Conservation (phyloP, 805 yeast genomes). For the Sugiyamaella smithiae region DNA sequence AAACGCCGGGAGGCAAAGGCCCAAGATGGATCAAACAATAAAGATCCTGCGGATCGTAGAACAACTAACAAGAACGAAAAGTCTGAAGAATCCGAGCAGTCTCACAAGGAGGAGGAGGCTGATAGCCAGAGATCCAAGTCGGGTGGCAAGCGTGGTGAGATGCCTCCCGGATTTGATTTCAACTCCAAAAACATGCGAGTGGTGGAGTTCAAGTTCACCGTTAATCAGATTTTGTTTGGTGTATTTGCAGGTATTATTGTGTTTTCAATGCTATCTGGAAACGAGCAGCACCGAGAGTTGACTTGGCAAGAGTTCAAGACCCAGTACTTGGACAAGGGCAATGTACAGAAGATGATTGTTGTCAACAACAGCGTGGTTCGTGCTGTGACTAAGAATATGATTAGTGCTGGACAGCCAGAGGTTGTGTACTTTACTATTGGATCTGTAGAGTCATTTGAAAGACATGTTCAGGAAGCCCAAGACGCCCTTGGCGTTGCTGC, state of each 20-base stretch:
- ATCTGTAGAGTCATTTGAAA: constrained; percentile 80
- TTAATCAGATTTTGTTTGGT: constrained; percentile 14
- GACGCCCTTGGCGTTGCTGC: constrained; percentile 64
- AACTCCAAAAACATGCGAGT: constrained; percentile 13
- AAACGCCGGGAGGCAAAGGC: constrained; percentile 5
- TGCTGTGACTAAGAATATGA: constrained; percentile 41
- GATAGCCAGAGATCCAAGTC: neutral
- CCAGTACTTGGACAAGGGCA: constrained; percentile 72
- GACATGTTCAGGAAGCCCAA: constrained; percentile 71
- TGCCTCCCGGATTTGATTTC: constrained; percentile 19
- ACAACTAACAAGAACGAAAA: neutral
- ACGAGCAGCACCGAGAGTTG: constrained; percentile 32
- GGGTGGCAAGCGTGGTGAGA: constrained; percentile 6
- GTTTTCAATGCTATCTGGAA: constrained; percentile 11
- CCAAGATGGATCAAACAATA: neutral
- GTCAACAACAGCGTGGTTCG: constrained; percentile 65
- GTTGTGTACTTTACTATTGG: constrained; percentile 80
- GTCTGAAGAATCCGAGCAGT: neutral
- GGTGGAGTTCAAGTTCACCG: constrained; percentile 16
- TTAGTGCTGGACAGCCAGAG: constrained; percentile 42
- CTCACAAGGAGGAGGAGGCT: neutral
- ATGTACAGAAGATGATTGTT: constrained; percentile 70
- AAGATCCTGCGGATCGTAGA: neutral
- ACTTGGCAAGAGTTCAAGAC: constrained; percentile 83
- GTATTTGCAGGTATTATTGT: constrained; percentile 14